Evolutionary conservation across 768 basidiomycete genomes (phyloP), one percentile per base, ranked within the genome.

Genomic region (Pleurotus cornucopiae): DNA sequence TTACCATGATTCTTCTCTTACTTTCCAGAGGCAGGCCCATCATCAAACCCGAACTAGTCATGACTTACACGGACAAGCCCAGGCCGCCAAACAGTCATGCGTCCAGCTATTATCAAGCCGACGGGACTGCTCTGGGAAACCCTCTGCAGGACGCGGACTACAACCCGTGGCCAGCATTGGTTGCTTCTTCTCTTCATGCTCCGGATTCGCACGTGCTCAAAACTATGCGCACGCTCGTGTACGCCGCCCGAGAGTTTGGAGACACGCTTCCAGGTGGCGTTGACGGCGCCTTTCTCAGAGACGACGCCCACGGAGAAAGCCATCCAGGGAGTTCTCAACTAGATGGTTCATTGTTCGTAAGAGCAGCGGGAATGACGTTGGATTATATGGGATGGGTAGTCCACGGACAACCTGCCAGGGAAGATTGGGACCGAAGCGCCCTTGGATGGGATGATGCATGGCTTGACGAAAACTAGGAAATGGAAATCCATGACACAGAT

Each of bases 361-460:
- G 83, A 41, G 77, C 82, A 13, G 84, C 82, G 5, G 83, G 83
- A 0, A 72, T 82, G 30, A 59, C 83, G 67, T 75, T 82, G 76
- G 71, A 83, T 46, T 76, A 69, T 11, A 65, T 84, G 60, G 81
- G 84, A 0, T 85, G 83, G 84, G 76, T 78, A 1, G 63, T 70
- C 6, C 69, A 78, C 67, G 83, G 83, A 3, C 76, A 85, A 64
- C 57, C 67, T 41, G 73, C 68, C 40, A 76, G 78, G 14, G 41
- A 62, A 1, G 55, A 61, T 34, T 85, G 85, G 85, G 83, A 85
- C 66, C 57, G 75, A 25, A 81, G 78, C 64, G 82, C 74, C 2
- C 67, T 84, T 40, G 83, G 82, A 0, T 85, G 83, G 81, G 81
- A 84, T 56, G 81, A 75, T 6, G 80, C 82, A 9, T 85, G 83